Base-by-base conservation (phyloP, 495 filamentous ascomycete species). In the Hypoxylon fragiforme region DNA sequence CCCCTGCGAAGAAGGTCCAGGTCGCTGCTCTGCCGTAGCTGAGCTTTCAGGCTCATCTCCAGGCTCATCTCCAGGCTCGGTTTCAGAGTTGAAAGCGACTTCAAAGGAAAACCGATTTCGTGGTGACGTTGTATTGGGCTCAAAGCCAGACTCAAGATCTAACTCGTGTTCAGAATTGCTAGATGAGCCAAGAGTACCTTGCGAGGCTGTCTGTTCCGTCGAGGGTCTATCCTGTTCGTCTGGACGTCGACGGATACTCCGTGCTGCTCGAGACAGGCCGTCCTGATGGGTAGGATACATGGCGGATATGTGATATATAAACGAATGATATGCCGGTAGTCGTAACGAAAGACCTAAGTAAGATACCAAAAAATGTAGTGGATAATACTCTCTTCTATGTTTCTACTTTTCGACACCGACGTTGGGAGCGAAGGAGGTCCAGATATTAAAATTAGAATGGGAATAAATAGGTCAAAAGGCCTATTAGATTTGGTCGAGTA, bases 401-500 rank as follows among this genome's bases (percentile, higher is more conserved):
- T 19, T 50, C 12, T 40, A 32, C 11, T 40, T 8, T 19, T 32
- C 39, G 20, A 21, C 14, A 1, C n/a, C 11, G 18, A 9, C 9
- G 12, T 2, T 16, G 31, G 21, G 18, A 1, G n/a, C 13, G 49
- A 49, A 35, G 24, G 36, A 30, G 35, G 16, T 41, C 15, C 0
- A 13, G 15, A 22, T 7, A 26, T 42, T 15, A 28, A 22, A 20
- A 44, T 20, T 28, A 21, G 34, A 12, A 49, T 31, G 37, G 37
- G 50, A 50, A 44, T 18, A 4, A 28, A 21, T 7, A 42, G 9
- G 22, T n/a, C 6, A 4, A 28, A 28, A 4, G 24, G 24, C 11
- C 32, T 58, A 62, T 55, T 66, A 47, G 20, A 69, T 64, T 53
- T 77, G 73, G 39, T 95, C 90, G 65, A 98, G 69, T 44, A 98